These are phyloP conservation scores for Aureobasidium leucospermi DNA, from an alignment of 2,329 filamentous ascomycete genomes.

Conservation along the genomic window DNA sequence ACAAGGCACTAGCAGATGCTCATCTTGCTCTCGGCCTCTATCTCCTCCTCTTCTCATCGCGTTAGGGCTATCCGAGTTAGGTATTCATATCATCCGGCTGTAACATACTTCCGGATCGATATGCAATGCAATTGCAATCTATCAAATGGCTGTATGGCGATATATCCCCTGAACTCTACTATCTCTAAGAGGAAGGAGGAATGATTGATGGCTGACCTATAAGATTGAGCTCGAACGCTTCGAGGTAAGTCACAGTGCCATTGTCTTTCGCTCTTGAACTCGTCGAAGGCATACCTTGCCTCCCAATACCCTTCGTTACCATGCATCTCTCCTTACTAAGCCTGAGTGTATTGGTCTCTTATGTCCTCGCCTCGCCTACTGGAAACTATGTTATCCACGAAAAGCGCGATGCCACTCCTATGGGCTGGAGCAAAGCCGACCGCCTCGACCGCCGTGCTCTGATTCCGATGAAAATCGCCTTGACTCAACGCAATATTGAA, in stretches of 20 bases:
- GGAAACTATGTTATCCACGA: constrained; percentile 25
- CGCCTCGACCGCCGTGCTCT: constrained; percentile 23
- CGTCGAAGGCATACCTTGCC: not conserved
- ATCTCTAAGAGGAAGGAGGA: constrained; percentile 4
- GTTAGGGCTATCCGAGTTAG: not conserved
- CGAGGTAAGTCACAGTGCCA: not conserved
- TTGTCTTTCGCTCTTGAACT: not conserved
- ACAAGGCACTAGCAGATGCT: not conserved
- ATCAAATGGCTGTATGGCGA: not conserved
- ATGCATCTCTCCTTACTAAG: constrained; percentile 21
- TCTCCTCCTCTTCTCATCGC: not conserved
- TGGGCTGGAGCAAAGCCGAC: constrained; percentile 23
- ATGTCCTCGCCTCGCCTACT: constrained; percentile 20
- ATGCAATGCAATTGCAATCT: not conserved
- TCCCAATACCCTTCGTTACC: not conserved
- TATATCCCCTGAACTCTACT: not conserved
- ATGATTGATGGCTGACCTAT: not conserved
- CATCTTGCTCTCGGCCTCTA: not conserved
- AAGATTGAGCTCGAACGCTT: not conserved
- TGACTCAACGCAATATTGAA: constrained; percentile 29
- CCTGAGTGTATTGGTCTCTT: constrained; percentile 17
- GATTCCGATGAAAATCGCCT: constrained; percentile 29
- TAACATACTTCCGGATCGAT: not conserved
- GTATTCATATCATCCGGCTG: not conserved
- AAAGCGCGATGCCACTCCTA: constrained; percentile 22